Evolutionary conservation across 2,329 filamentous ascomycete species (phyloP).

Genomic region (Apiospora phragmitis): DNA sequence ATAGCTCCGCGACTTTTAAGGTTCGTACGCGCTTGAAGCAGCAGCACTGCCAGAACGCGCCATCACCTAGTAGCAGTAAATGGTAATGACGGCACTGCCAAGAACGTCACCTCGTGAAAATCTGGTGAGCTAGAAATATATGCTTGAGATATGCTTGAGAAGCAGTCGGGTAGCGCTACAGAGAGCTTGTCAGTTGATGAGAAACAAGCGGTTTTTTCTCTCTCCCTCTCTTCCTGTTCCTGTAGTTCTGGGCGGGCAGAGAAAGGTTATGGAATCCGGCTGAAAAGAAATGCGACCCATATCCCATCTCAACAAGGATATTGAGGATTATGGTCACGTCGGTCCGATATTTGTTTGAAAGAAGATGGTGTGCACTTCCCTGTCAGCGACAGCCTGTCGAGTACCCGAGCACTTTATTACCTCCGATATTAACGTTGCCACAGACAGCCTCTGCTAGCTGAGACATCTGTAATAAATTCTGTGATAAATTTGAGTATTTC

Average conservation of each 20-base stretch:
- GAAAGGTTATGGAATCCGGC: not conserved
- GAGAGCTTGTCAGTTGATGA: not conserved
- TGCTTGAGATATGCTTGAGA: not conserved
- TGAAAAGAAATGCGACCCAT: not conserved
- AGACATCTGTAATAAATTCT: not conserved
- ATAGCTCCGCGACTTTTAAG: not conserved
- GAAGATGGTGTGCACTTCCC: not conserved
- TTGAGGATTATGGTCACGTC: not conserved
- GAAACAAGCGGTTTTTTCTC: not conserved
- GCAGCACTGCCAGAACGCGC: not conserved
- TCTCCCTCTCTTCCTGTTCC: not conserved
- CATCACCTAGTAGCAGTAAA: not conserved
- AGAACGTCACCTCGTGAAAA: not conserved
- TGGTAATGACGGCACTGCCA: not conserved
- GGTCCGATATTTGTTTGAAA: constrained; percentile 1
- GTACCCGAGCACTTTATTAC: not conserved
- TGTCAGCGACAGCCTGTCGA: not conserved
- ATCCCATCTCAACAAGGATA: not conserved
- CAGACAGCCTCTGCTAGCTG: not conserved
- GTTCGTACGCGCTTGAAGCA: not conserved
- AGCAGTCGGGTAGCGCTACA: not conserved
- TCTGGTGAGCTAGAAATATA: not conserved
- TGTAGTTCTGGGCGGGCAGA: too few species aligned
- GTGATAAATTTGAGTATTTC: not conserved
- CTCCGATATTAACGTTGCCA: not conserved